Evolutionary conservation across 768 basidiomycete genomes (phyloP), one percentile per base, ranked within the genome.

Genomic region (Cystoderma amianthinum): DNA sequence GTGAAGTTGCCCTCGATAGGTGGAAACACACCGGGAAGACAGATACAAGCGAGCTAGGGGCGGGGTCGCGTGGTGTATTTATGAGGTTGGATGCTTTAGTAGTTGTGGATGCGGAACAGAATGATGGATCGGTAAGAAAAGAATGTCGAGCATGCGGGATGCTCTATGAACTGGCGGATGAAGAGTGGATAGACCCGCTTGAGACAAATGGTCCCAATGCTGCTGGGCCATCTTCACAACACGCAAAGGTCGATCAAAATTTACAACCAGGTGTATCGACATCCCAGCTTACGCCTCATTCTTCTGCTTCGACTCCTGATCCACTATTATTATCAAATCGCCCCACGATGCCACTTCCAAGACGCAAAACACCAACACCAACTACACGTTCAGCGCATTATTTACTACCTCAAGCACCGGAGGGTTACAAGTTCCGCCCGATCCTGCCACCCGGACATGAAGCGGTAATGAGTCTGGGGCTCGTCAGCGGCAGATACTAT

Each of bases 401-500:
- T 49, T 48, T 66, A 4, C 68, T 86, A 2, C 90, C 90, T 0
- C 58, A 65, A 16, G 62, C 90, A 1, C 88, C 89, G 0, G 56
- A 58, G 16, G 84, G 85, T 0, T 89, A 72, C 59, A 70, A 67
- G 47, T 91, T 88, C 61, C 74, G 84, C 13, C 68, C 75, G 1
- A 80, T 92, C 42, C 66, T 88, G 11, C 52, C 67, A 2, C 64
- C 76, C 5, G 82, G 74, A 0, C 57, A 74, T 44, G 85, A 90
- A 58, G 72, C 72, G 12, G 72, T 84, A 15, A 47, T 88, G n/a
- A 78, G 78, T 2, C 66, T 90, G 32, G 74, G 78, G 24, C 64
- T 88, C 36, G 69, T 93, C 45, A 78, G 78, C 22, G 90, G 90
- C 22, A 71, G 90, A 42, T 92, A 92, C 56, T 92, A 92, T 54